Evolutionary conservation across 495 filamentous ascomycete genomes (phyloP).

Genomic region (Sabuloglossum arenarium): DNA sequence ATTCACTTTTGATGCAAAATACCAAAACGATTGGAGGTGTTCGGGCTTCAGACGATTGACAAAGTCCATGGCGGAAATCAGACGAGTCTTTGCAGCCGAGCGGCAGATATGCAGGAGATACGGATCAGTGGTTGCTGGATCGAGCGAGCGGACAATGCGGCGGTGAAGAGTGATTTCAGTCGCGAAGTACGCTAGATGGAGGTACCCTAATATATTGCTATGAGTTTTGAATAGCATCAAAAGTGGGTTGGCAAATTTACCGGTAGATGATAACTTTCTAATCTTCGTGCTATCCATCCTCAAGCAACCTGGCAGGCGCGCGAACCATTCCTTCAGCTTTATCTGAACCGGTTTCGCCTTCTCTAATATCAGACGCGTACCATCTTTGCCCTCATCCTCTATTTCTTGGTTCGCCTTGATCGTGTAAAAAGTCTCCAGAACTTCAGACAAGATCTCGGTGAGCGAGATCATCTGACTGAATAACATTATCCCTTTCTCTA

Average conservation of each 20-base stretch:
- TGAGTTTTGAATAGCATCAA: background rate
- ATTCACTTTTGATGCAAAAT: constrained; percentile 60
- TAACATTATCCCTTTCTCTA: constrained; percentile 39
- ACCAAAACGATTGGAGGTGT: constrained; percentile 60
- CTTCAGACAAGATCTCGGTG: constrained; percentile 54
- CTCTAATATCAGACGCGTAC: constrained; percentile 37
- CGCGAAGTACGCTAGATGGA: constrained; percentile 71
- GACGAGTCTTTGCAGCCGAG: constrained; percentile 61
- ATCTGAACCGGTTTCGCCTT: constrained; percentile 69
- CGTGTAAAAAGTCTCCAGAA: constrained; percentile 64
- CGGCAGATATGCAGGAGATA: constrained; percentile 89
- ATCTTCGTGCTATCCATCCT: constrained; percentile 36
- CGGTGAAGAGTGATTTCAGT: constrained; percentile 72
- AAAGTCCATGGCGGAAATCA: constrained; percentile 62
- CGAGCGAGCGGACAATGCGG: constrained; percentile 54
- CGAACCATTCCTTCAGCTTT: constrained; percentile 65
- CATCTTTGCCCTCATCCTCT: constrained; percentile 19
- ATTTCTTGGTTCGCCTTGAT: constrained; percentile 33
- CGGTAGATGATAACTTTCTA: constrained; percentile 21
- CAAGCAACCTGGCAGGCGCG: constrained; percentile 37
- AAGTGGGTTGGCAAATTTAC: constrained; percentile 11
- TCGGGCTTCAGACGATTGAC: constrained; percentile 51
- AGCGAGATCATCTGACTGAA: constrained; percentile 57
- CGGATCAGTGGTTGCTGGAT: constrained; percentile 31
- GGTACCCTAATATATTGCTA: constrained; percentile 29